These are phyloP conservation scores for Ramaria sp. DNA, from an alignment of 768 basidiomycete species.

Conservation along the genomic window DNA sequence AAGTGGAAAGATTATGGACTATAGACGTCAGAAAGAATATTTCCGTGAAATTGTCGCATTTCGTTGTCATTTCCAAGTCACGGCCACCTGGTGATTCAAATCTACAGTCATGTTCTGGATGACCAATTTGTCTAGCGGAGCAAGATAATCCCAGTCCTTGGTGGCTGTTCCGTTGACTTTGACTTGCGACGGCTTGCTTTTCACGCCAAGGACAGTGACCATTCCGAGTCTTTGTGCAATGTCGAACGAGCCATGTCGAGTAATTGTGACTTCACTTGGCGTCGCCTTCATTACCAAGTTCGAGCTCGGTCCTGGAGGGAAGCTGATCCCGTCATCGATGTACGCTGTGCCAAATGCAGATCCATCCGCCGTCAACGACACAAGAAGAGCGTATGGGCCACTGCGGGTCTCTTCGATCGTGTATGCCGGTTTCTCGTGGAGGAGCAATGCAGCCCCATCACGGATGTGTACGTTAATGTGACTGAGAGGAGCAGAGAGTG, in stretches of 20 bases:
- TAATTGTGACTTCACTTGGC: constrained; percentile 26
- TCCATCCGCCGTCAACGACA: constrained; percentile 38
- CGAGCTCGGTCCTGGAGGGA: constrained; percentile 44
- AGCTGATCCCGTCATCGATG: constrained; percentile 58
- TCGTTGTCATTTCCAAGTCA: constrained; percentile 24
- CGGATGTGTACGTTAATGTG: constrained; percentile 72
- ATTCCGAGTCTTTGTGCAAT: constrained; percentile 37
- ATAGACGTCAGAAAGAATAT: neutral
- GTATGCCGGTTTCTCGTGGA: constrained; percentile 53
- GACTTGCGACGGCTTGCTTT: constrained; percentile 28
- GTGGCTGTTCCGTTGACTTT: constrained; percentile 26
- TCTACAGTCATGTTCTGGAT: constrained; percentile 26
- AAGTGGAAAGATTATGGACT: neutral
- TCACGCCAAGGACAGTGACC: constrained; percentile 49
- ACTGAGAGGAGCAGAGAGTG: constrained; percentile 54
- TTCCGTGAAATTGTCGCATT: neutral
- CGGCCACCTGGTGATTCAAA: constrained; percentile 27
- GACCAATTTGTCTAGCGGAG: constrained; percentile 30
- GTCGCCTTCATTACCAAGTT: constrained; percentile 34
- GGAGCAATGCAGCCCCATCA: constrained; percentile 52
- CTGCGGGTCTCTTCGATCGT: constrained; percentile 56
- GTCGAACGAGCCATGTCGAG: constrained; percentile 28
- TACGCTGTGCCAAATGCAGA: constrained; percentile 49
- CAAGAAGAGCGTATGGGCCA: constrained; percentile 51
- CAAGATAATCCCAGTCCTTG: constrained; percentile 29